Evolutionary conservation across 306 rosid species (phyloP).

Genomic region (Potentilla sterilis): DNA sequence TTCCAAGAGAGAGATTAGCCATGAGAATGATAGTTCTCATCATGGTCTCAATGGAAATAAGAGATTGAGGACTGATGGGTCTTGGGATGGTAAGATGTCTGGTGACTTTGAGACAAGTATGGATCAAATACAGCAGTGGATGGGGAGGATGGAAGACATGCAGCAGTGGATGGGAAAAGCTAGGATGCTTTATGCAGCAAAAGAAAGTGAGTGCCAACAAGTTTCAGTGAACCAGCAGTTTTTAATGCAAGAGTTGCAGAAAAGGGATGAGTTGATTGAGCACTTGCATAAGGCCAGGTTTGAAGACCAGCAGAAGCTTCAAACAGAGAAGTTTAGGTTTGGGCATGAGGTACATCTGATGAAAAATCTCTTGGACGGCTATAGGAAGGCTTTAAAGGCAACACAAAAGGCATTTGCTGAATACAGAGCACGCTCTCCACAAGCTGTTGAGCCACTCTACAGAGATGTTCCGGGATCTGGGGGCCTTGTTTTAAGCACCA

Average conservation of each 20-base stretch:
- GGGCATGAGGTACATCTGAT: conserved; percentile 75
- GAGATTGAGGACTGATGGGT: conserved; percentile 59
- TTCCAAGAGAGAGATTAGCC: conserved; percentile 61
- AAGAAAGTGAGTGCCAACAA: conserved; percentile 59
- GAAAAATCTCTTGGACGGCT: conserved; percentile 67
- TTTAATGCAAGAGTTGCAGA: conserved; percentile 62
- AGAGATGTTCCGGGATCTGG: conserved; percentile 86
- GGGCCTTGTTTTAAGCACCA: conserved; percentile 77
- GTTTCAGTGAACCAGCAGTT: conserved; percentile 48
- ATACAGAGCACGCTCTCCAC: conserved; percentile 54
- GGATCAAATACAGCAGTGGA: conserved; percentile 60
- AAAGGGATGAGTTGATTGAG: conserved; percentile 49
- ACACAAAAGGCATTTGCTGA: conserved; percentile 60
- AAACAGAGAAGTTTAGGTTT: conserved; percentile 54
- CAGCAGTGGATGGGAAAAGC: conserved; percentile 65
- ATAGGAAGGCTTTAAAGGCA: conserved; percentile 75
- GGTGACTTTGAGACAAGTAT: conserved; percentile 53
- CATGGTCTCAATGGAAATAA: conserved; percentile 57
- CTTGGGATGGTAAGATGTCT: conserved; percentile 50
- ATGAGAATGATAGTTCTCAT: conserved; percentile 53
- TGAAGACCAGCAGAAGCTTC: conserved; percentile 72
- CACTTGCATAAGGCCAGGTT: conserved; percentile 57
- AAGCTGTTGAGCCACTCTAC: conserved; percentile 79
- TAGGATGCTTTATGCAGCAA: conserved; percentile 52
- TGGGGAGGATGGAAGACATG: conserved; percentile 16